Conservation (phyloP, 2,329 filamentous ascomycete species). For the Periglandula ipomoeae region DNA sequence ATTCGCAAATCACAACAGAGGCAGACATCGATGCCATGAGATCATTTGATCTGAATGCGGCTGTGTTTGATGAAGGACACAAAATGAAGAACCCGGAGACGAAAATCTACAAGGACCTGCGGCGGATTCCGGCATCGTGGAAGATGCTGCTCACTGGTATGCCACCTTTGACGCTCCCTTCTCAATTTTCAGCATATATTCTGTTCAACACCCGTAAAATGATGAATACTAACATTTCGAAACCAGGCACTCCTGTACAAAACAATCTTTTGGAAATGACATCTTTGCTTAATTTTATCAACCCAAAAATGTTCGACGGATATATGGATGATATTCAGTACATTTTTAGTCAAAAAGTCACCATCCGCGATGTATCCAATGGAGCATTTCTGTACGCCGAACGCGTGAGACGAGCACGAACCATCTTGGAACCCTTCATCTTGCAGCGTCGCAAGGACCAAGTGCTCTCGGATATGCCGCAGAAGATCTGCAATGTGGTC, state of each 20-base stretch:
- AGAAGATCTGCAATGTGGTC: constrained; percentile 68
- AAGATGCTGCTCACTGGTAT: constrained; percentile 60
- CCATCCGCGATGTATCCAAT: constrained; percentile 68
- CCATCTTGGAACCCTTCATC: constrained; percentile 92
- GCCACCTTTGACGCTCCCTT: neutral
- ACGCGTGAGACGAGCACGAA: constrained; percentile 76
- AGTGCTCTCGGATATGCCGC: constrained; percentile 74
- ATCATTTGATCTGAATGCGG: constrained; percentile 39
- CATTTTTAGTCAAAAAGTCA: constrained; percentile 88
- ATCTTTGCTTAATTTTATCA: constrained; percentile 85
- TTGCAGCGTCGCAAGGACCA: constrained; percentile 89
- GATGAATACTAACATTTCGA: constrained; percentile 11
- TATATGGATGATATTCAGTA: constrained; percentile 71
- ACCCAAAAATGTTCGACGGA: constrained; percentile 72
- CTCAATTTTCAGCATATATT: neutral
- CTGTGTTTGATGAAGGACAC: constrained; percentile 91
- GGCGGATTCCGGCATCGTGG: constrained; percentile 70
- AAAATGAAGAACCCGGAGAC: constrained; percentile 83
- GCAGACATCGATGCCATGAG: constrained; percentile 43
- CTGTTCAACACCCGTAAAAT: neutral
- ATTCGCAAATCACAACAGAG: constrained; percentile 46
- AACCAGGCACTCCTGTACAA: constrained; percentile 82
- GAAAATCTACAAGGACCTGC: constrained; percentile 69
- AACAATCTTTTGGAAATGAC: constrained; percentile 92
- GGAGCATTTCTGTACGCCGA: constrained; percentile 79